Evolutionary conservation across 345 rosid genomes (phyloP).

Genomic region (Bruguiera sexangula): DNA sequence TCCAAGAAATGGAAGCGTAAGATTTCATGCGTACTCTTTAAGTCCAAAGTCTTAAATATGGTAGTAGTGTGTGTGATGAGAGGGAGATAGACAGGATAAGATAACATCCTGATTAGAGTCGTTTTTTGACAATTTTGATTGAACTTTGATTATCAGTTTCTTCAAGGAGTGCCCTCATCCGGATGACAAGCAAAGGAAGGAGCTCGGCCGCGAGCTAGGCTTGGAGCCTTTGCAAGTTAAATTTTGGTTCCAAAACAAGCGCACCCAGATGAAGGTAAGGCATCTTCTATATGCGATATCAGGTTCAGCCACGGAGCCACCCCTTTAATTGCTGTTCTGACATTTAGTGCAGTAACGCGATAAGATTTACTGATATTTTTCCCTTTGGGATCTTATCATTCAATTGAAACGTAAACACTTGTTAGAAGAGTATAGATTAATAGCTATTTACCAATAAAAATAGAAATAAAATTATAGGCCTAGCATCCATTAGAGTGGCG

Average conservation of each 20-base stretch:
- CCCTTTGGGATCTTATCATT: too few relatives aligned
- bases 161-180: slow-evolving; percentile 96
- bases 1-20: slow-evolving; percentile 95
- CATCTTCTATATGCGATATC: not conserved
- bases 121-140: not conserved
- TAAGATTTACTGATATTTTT: too few relatives aligned
- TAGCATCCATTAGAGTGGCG: too few relatives aligned
- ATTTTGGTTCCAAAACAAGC: slow-evolving; percentile 99
- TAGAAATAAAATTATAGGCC: too few relatives aligned
- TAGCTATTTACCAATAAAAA: too few relatives aligned
- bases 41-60: not conserved
- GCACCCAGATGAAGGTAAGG: slow-evolving; percentile 91
- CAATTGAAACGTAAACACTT: too few relatives aligned
- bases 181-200: slow-evolving; percentile 91
- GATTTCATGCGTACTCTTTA: slow-evolving; percentile 5
- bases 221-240: slow-evolving; percentile 85
- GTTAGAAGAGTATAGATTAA: too few relatives aligned
- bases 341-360: too few relatives aligned
- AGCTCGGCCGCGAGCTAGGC: slow-evolving; percentile 66
- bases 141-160: slow-evolving; percentile 39
- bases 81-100: not conserved
- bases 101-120: too few relatives aligned
- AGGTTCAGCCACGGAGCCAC: too few relatives aligned
- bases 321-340: too few relatives aligned
- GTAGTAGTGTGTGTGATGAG: not conserved